Base-by-base conservation (phyloP, 345 rosid genomes). In the Heritiera fomes region DNA sequence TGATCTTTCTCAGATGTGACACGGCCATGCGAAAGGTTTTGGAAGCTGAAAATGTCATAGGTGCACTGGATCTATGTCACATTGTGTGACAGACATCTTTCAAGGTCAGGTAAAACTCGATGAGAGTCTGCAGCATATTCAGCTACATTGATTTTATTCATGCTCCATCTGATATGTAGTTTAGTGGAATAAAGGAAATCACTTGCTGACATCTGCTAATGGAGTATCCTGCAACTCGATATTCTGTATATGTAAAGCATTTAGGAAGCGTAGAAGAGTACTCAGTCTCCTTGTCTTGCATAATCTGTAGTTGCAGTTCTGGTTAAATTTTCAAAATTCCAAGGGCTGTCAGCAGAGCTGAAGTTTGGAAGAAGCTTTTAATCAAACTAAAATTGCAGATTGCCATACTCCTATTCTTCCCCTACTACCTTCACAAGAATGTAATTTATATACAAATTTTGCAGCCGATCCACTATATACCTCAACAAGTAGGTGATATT, bases 1-100 rank as follows among this genome's bases (percentile, higher is more conserved):
- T 68, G 7, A 73, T 28, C 46, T 56, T 30, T 72, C 6, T 6
- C 89, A 95, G 98, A 88, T 92, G 97, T 77, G 84, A 81, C 77
- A 80, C 80, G 14, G 97, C 94, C 45, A 75, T 93, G 88, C 87
- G 71, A 76, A 95, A 87, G 85, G 83, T 90, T 77, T 74, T 93
- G 84, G 91, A 91, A 80, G 86, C 86, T 71, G 87, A 80, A 77
- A 86, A 76, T 59, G 82, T 45, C 55, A 69, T 45, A 7, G 77
- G 28, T 64, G 50, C 74, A 38, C 77, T 77, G 12, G 83, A 72
- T 49, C 78, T 71, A 77, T 59, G 86, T 41, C 85, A 80, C 52
- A 77, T 79, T 15, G 86, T 83, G 65, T 90, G 86, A 89, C 45
- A 45, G 72, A 6, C 8, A 76, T 77, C 59, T 70, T 61, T 45